Percentiles rank a stretch among this genome's conserved stretches.
Evolutionary conservation across 2,329 filamentous ascomycete genomes (phyloP).

Genomic region (Aspergillus piperis): DNA sequence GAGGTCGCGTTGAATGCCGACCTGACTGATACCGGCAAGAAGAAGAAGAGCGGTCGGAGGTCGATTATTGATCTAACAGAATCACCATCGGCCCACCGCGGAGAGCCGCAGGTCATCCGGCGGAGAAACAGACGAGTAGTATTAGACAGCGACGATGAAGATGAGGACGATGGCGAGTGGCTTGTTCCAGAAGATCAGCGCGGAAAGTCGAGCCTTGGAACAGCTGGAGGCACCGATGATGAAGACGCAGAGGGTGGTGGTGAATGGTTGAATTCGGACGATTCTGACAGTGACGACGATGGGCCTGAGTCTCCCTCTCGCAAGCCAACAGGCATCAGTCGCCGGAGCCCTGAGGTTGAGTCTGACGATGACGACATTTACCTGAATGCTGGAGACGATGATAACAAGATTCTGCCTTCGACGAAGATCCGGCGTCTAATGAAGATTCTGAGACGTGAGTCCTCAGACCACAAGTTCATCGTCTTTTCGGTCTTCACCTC

Average conservation of each 20-base stretch:
- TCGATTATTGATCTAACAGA: conserved; percentile 37
- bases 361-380: conserved; percentile 46
- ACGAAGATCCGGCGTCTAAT: conserved; percentile 90
- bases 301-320: conserved; percentile 33
- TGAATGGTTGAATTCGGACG: conserved; percentile 72
- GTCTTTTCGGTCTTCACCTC: conserved; percentile 98
- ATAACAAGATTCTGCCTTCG: conserved; percentile 59
- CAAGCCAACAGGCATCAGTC: conserved; percentile 18
- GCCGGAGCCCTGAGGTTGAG: conserved; percentile 34
- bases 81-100: conserved; percentile 25
- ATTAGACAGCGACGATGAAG: conserved; percentile 60
- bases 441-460: conserved; percentile 76
- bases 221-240: conserved; percentile 80
- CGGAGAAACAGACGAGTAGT: conserved; percentile 48
- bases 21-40: conserved; percentile 41
- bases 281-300: conserved; percentile 58
- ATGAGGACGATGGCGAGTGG: conserved; percentile 73
- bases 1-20: conserved; percentile 70
- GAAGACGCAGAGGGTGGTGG: conserved; percentile 86
- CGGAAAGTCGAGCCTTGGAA: conserved; percentile 63
- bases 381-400: conserved; percentile 41
- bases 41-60: conserved; percentile 47
- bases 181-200: conserved; percentile 70
- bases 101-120: conserved; percentile 27
- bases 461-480: conserved; percentile 87